Percentiles rank a stretch among this genome's conserved stretches.
Evolutionary conservation across 345 rosid species (phyloP).

Genomic region (Ceriops zippeliana): DNA sequence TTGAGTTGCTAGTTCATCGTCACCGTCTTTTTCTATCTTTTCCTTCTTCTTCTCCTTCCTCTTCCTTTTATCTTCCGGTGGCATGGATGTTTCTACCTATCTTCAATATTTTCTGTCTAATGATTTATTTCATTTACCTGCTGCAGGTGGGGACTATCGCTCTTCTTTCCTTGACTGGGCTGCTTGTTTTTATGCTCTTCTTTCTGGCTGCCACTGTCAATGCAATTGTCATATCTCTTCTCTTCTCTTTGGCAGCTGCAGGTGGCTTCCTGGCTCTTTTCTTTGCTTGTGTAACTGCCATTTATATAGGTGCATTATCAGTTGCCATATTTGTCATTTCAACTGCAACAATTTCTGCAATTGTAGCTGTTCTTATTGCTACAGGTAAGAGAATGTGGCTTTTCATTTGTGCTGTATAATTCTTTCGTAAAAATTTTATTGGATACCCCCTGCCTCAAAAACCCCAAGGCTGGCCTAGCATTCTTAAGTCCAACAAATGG

Average conservation of each 20-base stretch:
- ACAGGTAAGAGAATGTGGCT: conserved; percentile 44
- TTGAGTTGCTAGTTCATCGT: too few relatives aligned
- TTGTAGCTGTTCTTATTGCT: conserved; percentile 47
- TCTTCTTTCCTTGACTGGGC: conserved; percentile 66
- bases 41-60: not conserved
- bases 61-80: not conserved
- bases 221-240: conserved; percentile 67
- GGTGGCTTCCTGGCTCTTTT: conserved; percentile 87
- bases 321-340: conserved; percentile 69
- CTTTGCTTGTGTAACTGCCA: conserved; percentile 56
- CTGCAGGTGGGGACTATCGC: conserved; percentile 73
- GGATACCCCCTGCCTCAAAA: too few relatives aligned
- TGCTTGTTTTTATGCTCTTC: conserved; percentile 69
- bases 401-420: not conserved
- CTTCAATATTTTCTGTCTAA: not conserved
- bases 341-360: conserved; percentile 55
- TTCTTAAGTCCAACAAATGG: too few relatives aligned
- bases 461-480: too few relatives aligned
- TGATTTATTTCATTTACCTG: not conserved
- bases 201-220: conserved; percentile 72
- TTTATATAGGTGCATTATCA: conserved; percentile 75
- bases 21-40: too few relatives aligned
- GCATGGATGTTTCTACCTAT: not conserved
- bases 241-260: conserved; percentile 81
- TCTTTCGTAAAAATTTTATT: not conserved